These are phyloP conservation scores for Pouteria glomerata DNA, from an alignment of 148 eudicot species.

Conservation along the genomic window DNA sequence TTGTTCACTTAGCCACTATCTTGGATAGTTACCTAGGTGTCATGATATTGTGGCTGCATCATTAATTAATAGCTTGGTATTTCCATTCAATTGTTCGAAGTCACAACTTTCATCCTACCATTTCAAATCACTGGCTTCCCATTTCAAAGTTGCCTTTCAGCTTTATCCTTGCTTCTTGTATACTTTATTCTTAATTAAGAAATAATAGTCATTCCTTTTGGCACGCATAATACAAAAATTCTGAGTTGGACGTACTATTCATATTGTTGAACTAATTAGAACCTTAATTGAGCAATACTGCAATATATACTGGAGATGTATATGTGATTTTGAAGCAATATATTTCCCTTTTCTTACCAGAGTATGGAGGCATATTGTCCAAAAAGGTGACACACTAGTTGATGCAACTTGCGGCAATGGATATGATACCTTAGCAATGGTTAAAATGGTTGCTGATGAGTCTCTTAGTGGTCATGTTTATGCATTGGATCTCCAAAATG, in stretches of 20 bases:
- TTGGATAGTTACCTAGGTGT: background rate
- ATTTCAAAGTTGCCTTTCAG: background rate
- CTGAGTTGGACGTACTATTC: background rate
- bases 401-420: constrained; percentile 99
- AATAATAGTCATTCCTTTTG: background rate
- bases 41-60: background rate
- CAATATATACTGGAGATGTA: background rate
- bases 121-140: background rate
- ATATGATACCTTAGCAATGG: constrained; percentile 79
- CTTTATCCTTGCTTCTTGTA: background rate
- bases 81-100: background rate
- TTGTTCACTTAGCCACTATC: background rate
- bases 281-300: background rate
- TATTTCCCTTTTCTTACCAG: constrained; percentile 26
- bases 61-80: background rate
- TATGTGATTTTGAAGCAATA: background rate
- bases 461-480: constrained; percentile 52
- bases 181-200: background rate
- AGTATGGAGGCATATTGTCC: constrained; percentile 66
- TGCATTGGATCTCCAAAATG: constrained; percentile 75
- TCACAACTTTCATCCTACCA: background rate
- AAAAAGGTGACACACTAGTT: constrained; percentile 66
- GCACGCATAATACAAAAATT: background rate
- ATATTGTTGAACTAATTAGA: background rate
- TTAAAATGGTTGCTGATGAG: constrained; percentile 54